phyloP scores from a whole-genome alignment of 2,329 filamentous ascomycete species.

The Cladosporium sp. region DNA sequence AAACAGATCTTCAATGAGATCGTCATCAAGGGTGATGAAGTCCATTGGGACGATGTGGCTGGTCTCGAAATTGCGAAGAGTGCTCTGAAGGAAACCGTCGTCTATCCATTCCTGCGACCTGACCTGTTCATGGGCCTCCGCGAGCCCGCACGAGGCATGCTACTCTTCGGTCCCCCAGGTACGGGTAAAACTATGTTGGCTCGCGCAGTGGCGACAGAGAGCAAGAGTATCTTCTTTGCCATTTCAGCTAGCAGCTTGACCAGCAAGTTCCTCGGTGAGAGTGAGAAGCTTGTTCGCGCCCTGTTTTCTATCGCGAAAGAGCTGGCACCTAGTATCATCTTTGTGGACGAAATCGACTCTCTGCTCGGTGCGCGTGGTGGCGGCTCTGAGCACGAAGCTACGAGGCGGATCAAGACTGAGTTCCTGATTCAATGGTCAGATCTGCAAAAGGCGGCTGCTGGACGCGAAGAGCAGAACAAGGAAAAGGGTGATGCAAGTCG shows the following conservation, averaged over 20 bases:
- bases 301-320: slow-evolving; percentile 87
- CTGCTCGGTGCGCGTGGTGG: slow-evolving; percentile 81
- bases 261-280: slow-evolving; percentile 94
- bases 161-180: slow-evolving; percentile 94
- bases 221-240: slow-evolving; percentile 92
- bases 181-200: slow-evolving; percentile 99
- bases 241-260: slow-evolving; percentile 94
- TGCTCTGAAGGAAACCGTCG: slow-evolving; percentile 90
- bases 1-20: slow-evolving; percentile 96
- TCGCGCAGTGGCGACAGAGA: slow-evolving; percentile 90
- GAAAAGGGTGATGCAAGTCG: slow-evolving; percentile 79
- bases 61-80: slow-evolving; percentile 88
- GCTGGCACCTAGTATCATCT: slow-evolving; percentile 92
- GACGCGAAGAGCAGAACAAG: slow-evolving; percentile 69
- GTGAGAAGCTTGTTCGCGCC: slow-evolving; percentile 91
- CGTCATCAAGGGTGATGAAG: slow-evolving; percentile 89
- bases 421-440: slow-evolving; percentile 98
- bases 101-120: slow-evolving; percentile 93
- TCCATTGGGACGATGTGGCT: slow-evolving; percentile 92
- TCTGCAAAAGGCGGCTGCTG: slow-evolving; percentile 86
- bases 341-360: slow-evolving; percentile 97
- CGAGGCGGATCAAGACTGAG: slow-evolving; percentile 92
- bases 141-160: slow-evolving; percentile 91
- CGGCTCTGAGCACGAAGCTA: slow-evolving; percentile 87
- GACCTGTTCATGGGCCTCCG: slow-evolving; percentile 95